These are phyloP conservation scores for Suillus decipiens DNA, from an alignment of 768 basidiomycete species.

Conservation along the genomic window DNA sequence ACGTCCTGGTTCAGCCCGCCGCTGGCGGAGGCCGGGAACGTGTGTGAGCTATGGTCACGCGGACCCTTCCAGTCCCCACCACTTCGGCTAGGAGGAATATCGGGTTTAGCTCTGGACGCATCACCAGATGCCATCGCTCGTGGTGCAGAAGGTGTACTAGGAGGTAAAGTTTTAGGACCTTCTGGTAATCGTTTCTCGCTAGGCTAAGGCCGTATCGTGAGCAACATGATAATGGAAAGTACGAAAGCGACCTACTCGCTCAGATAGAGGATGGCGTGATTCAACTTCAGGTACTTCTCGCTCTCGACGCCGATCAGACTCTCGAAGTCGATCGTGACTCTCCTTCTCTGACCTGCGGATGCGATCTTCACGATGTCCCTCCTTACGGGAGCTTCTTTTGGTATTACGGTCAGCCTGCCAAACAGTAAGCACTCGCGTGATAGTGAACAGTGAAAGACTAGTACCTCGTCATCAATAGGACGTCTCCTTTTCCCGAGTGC, in stretches of 20 bases:
- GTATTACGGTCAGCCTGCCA: constrained; percentile 67
- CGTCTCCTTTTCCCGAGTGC: constrained; percentile 73
- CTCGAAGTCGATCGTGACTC: constrained; percentile 62
- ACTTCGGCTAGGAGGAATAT: constrained; percentile 36
- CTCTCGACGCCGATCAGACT: constrained; percentile 68
- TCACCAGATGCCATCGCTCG: constrained; percentile 66
- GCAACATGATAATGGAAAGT: constrained; percentile 5
- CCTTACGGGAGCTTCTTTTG: constrained; percentile 83
- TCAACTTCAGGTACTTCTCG: constrained; percentile 58
- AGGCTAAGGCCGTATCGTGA: constrained; percentile 33
- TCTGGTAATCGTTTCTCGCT: constrained; percentile 60
- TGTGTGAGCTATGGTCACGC: constrained; percentile 33
- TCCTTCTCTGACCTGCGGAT: constrained; percentile 72
- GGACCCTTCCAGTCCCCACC: constrained; percentile 54
- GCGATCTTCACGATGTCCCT: constrained; percentile 75
- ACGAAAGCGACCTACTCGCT: constrained; percentile 53
- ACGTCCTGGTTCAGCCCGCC: constrained; percentile 24
- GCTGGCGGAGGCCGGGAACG: constrained; percentile 22
- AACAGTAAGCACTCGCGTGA: constrained; percentile 16
- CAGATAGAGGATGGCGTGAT: constrained; percentile 45
- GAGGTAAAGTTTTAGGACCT: constrained; percentile 53
- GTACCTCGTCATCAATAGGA: constrained; percentile 71
- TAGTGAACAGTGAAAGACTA: constrained; percentile 25
- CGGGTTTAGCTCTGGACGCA: constrained; percentile 43
- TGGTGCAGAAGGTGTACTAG: constrained; percentile 68